Evolutionary conservation across 306 rosid genomes (phyloP).

Genomic region (Fagus sylvatica): DNA sequence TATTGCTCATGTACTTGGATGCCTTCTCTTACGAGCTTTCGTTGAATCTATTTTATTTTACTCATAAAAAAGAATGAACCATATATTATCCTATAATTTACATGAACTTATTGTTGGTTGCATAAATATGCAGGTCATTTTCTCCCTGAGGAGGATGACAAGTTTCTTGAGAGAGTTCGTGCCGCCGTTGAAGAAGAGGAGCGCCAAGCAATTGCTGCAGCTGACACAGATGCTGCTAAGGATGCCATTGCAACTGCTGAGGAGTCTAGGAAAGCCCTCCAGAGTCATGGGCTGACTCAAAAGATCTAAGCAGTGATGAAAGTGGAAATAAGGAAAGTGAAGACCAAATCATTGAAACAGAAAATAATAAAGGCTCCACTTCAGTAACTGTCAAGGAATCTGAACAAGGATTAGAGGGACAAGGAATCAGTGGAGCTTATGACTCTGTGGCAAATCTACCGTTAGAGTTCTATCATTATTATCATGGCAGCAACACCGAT

Average conservation of each 20-base stretch:
- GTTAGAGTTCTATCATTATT: slow-evolving; percentile 90
- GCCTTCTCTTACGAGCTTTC: too few relatives aligned
- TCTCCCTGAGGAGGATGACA: slow-evolving; percentile 90
- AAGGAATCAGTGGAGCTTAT: slow-evolving; percentile 47
- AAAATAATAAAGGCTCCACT: slow-evolving; percentile 29
- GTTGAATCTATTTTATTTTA: too few relatives aligned
- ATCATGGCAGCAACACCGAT: slow-evolving; percentile 84
- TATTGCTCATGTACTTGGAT: too few relatives aligned
- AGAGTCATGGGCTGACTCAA: slow-evolving; percentile 39
- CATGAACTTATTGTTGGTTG: slow-evolving; percentile 5
- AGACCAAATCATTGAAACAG: slow-evolving; percentile 32
- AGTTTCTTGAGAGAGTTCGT: slow-evolving; percentile 74
- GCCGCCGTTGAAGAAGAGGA: slow-evolving; percentile 95
- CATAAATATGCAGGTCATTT: slow-evolving; percentile 70
- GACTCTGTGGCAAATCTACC: slow-evolving; percentile 75
- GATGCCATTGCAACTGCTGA: slow-evolving; percentile 85
- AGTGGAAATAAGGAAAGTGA: slow-evolving; percentile 29
- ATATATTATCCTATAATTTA: neutral
- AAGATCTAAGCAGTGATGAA: slow-evolving; percentile 33
- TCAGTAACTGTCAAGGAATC: slow-evolving; percentile 43
- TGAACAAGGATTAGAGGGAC: slow-evolving; percentile 41
- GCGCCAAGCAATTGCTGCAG: slow-evolving; percentile 84
- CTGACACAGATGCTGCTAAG: slow-evolving; percentile 78
- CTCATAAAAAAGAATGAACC: neutral
- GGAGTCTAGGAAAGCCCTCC: slow-evolving; percentile 63